These are phyloP conservation scores for Podila epigama DNA, from an alignment of 192 early-diverging fungal species.

Conservation along the genomic window DNA sequence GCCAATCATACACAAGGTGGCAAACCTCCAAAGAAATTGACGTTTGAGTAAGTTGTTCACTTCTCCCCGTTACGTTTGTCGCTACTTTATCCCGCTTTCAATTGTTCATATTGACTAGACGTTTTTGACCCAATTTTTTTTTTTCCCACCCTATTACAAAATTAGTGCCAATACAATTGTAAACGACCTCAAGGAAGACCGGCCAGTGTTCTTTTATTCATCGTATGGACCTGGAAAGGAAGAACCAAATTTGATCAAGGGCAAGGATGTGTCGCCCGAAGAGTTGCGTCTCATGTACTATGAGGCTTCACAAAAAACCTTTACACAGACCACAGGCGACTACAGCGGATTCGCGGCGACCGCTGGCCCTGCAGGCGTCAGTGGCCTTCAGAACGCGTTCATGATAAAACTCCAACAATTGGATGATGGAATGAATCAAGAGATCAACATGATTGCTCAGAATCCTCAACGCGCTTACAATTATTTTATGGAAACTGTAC, in stretches of 20 bases:
- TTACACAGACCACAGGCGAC: conserved; percentile 24
- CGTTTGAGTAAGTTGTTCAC: conserved; percentile 25
- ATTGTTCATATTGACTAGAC: neutral
- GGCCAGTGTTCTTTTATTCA: conserved; percentile 61
- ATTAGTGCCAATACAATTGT: conserved; percentile 55
- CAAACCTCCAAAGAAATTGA: conserved; percentile 11
- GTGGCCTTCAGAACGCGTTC: conserved; percentile 25
- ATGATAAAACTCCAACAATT: conserved; percentile 44
- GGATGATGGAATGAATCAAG: conserved; percentile 35
- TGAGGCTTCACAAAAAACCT: conserved; percentile 25
- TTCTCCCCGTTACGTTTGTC: neutral
- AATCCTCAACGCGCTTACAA: conserved; percentile 46
- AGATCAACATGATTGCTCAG: conserved; percentile 47
- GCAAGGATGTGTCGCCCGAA: conserved; percentile 70
- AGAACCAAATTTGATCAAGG: conserved; percentile 64
- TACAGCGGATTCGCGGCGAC: conserved; percentile 21
- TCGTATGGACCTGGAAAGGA: conserved; percentile 65
- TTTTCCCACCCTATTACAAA: neutral
- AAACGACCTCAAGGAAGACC: conserved; percentile 50
- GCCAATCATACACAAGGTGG: neutral
- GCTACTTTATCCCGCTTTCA: neutral
- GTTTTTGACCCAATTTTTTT: conserved; percentile 1
- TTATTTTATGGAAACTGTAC: conserved; percentile 44
- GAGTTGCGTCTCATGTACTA: conserved; percentile 65
- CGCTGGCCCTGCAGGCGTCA: conserved; percentile 18